Conservation (phyloP, 108 stramenopile genomes). For the Bacterosira constricta region DNA sequence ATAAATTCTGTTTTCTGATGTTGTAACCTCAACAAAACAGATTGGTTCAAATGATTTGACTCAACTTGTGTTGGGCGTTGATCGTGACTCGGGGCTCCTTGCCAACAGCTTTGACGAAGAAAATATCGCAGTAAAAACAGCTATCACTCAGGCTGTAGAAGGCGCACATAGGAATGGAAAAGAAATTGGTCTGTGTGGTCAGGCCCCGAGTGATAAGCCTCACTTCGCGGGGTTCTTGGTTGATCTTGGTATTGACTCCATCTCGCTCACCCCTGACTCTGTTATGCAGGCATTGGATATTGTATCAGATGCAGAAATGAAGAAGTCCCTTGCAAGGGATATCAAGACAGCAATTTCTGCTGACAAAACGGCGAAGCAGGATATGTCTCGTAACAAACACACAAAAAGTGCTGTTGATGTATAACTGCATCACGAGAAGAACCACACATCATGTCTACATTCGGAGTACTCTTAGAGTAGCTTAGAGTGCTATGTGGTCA, state of each 20-base stretch:
- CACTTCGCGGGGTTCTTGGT: slow-evolving; percentile 44
- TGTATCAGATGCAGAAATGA: slow-evolving; percentile 33
- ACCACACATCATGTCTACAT: too few species aligned
- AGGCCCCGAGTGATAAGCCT: slow-evolving; percentile 49
- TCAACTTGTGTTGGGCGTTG: slow-evolving; percentile 44
- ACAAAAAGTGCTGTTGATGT: too few species aligned
- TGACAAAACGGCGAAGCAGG: background rate
- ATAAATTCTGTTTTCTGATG: background rate
- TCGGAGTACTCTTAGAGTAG: too few species aligned
- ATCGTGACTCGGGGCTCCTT: slow-evolving; percentile 42
- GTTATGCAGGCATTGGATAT: slow-evolving; percentile 28
- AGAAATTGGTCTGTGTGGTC: slow-evolving; percentile 47
- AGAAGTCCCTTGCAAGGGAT: background rate
- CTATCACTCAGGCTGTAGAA: slow-evolving; percentile 30
- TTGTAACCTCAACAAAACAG: background rate
- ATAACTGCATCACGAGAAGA: too few species aligned
- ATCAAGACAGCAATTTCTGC: background rate
- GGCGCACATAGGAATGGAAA: slow-evolving; percentile 41
- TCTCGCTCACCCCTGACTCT: slow-evolving; percentile 50
- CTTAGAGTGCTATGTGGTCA: too few species aligned
- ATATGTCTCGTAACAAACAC: too few species aligned
- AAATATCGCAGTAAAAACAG: slow-evolving; percentile 35
- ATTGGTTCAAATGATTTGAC: slow-evolving; percentile 56
- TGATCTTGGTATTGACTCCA: slow-evolving; percentile 52
- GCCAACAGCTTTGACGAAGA: slow-evolving; percentile 48